Evolutionary conservation across 164 flowering plant genomes (phyloP).

Genomic region (Houttuynia cordata): DNA sequence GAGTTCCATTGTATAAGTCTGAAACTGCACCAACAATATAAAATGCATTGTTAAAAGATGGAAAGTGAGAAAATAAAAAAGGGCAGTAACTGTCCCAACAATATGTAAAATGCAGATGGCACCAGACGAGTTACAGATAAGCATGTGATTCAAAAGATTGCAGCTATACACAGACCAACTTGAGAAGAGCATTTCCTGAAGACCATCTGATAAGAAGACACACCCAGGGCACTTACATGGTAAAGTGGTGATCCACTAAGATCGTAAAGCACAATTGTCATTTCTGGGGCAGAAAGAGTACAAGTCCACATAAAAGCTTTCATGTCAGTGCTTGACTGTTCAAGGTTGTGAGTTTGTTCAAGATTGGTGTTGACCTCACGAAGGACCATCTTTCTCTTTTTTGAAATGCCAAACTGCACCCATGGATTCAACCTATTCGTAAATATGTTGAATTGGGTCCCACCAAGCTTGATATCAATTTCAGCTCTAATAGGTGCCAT

Average conservation of each 20-base stretch:
- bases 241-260: conserved; percentile 49
- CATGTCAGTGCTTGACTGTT: conserved; percentile 27
- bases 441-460: conserved; percentile 77
- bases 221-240: conserved; percentile 75
- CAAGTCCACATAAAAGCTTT: conserved; percentile 84
- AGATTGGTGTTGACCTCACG: conserved; percentile 29
- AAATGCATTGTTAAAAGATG: too few species aligned
- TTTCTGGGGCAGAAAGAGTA: conserved; percentile 92
- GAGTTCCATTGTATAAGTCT: too few species aligned
- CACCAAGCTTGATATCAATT: conserved; percentile 87
- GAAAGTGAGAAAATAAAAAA: too few species aligned
- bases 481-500: conserved; percentile 66
- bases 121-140: too few species aligned
- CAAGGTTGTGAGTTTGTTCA: conserved; percentile 23
- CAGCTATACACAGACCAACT: too few species aligned
- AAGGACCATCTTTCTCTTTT: conserved; percentile 58
- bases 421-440: conserved; percentile 66
- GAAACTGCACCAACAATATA: too few species aligned
- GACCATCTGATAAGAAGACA: too few species aligned
- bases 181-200: too few species aligned
- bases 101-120: too few species aligned
- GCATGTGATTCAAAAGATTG: too few species aligned
- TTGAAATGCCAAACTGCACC: conserved; percentile 44
- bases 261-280: conserved; percentile 68
- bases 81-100: too few species aligned